phyloP scores from a whole-genome alignment of 495 filamentous ascomycete species.

The Apodospora peruviana region DNA sequence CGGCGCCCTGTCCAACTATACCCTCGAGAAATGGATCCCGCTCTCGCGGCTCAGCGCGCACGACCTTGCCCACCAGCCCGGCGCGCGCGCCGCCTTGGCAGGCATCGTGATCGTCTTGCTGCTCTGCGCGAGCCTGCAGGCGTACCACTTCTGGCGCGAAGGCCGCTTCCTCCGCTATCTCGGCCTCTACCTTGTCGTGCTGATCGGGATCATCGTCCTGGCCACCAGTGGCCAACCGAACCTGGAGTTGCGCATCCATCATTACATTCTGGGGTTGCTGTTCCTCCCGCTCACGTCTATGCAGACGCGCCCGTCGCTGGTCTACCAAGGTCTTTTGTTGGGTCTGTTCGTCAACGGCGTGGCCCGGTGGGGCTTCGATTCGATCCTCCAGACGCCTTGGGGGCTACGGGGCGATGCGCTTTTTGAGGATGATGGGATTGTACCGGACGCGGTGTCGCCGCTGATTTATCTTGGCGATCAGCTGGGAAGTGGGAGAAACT shows the following conservation, averaged over 20 bases:
- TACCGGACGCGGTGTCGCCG: slow-evolving; percentile 56
- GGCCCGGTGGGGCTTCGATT: slow-evolving; percentile 89
- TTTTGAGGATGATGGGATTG: slow-evolving; percentile 54
- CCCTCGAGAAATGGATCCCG: slow-evolving; percentile 76
- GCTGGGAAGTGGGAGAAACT: neutral
- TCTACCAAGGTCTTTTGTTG: slow-evolving; percentile 84
- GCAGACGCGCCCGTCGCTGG: slow-evolving; percentile 69
- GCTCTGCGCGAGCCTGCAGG: slow-evolving; percentile 56
- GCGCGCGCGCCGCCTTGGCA: slow-evolving; percentile 65
- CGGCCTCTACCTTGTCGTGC: slow-evolving; percentile 60
- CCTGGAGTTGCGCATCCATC: slow-evolving; percentile 85
- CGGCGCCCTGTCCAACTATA: slow-evolving; percentile 77
- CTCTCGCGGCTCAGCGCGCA: slow-evolving; percentile 69
- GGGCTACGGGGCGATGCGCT: slow-evolving; percentile 64
- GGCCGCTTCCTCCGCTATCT: slow-evolving; percentile 63
- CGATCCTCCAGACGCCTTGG: slow-evolving; percentile 74
- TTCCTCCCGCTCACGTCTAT: slow-evolving; percentile 80
- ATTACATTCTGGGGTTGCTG: slow-evolving; percentile 82
- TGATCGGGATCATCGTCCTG: slow-evolving; percentile 54
- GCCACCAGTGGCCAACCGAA: slow-evolving; percentile 66
- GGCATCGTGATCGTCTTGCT: slow-evolving; percentile 59
- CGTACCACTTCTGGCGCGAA: slow-evolving; percentile 67
- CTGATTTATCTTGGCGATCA: slow-evolving; percentile 28
- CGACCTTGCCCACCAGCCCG: slow-evolving; percentile 72
- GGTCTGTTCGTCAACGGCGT: slow-evolving; percentile 90